Base-by-base conservation (phyloP, 306 rosid genomes). In the Arachis stenosperma region DNA sequence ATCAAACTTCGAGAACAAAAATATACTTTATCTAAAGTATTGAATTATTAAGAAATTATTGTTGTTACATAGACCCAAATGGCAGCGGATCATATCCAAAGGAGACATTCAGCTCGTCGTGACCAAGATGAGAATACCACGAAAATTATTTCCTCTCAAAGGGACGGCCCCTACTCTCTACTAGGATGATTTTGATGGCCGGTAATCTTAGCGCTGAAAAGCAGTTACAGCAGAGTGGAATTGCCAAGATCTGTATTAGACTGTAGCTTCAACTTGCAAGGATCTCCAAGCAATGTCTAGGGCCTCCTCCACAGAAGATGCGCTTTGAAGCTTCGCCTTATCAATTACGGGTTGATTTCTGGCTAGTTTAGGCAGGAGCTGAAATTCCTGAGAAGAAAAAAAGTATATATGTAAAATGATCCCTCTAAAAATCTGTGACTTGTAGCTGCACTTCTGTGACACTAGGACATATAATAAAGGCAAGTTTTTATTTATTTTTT, bases 351-450 rank as follows among this genome's bases (percentile, higher is more conserved):
- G 96, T 82, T 94, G 96, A 61, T 82, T 82, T 82, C 92, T 85
- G 17, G 95, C 97, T 29, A 91, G 90, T 81, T 84, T 77, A 39
- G 98, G 96, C 79, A 94, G 94, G 50, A 94, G 94, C 88, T 89
- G 84, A 76, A 94, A 89, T 84, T 94, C 95, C 98, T 91, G 65
- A 48, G 27, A 69, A 29, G 74, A 65, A 13, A 22, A n/a, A 14
- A n/a, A 52, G 27, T 5, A 52, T 52, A 52, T 5, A 52, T n/a
- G 9, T 13, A 13, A 1, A 41, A 27, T 2, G 10, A 40, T 22
- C 12, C 10, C 17, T 36, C 9, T 0, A n/a, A 55, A 30, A 40
- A 48, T 64, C 15, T 30, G 3, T 68, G 13, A 48, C 69, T 63
- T 56, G 13, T 7, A 17, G 67, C 69, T 12, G 62, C 14, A 58